A percentile compares a stretch with the other conserved stretches of the same genome.
phyloP scores from a whole-genome alignment of 1,139 yeast genomes.

The Spathaspora sp. region DNA sequence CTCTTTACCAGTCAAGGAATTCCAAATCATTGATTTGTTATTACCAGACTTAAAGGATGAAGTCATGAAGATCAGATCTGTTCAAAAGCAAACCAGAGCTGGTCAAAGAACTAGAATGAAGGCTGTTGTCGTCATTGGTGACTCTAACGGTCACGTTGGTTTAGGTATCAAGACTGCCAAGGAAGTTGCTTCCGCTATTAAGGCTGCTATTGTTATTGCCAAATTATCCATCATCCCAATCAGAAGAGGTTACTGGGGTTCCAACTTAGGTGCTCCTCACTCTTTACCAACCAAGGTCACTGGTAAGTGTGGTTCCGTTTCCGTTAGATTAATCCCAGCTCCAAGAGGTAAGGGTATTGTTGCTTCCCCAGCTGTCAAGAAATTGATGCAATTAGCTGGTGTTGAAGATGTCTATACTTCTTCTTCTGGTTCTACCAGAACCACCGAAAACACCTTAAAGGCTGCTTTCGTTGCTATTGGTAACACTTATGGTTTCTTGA shows the following conservation, averaged over 20 bases:
- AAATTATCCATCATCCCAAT: constrained; percentile 98
- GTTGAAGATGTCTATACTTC: constrained; percentile 99
- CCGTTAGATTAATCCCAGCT: constrained; percentile 98
- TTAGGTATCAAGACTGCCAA: constrained; percentile 99
- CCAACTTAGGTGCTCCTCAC: constrained; percentile 99
- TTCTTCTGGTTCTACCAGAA: constrained; percentile 99
- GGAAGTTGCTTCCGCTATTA: constrained; percentile 99
- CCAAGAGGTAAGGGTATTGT: constrained; percentile 99
- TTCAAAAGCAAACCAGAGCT: constrained; percentile 99
- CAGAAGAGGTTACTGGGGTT: constrained; percentile 99
- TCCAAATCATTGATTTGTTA: constrained; percentile 96
- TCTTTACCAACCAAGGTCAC: constrained; percentile 97
- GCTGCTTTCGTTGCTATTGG: constrained; percentile 99
- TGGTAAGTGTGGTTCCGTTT: constrained; percentile 99
- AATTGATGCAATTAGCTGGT: constrained; percentile 99
- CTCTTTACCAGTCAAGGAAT: constrained; percentile 99
- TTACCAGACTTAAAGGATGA: constrained; percentile 96
- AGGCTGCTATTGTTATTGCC: constrained; percentile 99
- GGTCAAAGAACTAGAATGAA: constrained; percentile 99
- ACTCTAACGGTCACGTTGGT: constrained; percentile 99
- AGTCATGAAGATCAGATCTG: constrained; percentile 99
- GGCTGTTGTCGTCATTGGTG: constrained; percentile 99
- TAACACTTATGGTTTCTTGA: constrained; percentile 99
- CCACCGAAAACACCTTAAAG: constrained; percentile 99
- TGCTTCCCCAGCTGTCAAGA: constrained; percentile 99